Evolutionary conservation across 2,329 filamentous ascomycete species (phyloP).

Genomic region (Calonectria hongkongensis): DNA sequence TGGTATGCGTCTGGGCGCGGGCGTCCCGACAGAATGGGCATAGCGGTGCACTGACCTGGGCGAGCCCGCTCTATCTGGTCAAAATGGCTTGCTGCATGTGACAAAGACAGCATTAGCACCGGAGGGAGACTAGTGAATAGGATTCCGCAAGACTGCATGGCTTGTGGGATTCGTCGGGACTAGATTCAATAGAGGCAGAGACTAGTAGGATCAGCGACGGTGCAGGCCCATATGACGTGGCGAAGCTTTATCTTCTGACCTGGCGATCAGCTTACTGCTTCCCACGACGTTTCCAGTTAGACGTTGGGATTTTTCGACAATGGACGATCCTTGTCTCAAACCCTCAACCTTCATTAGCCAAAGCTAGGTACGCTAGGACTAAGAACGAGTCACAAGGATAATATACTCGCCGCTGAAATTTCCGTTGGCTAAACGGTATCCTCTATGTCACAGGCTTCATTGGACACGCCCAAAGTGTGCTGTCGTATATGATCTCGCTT

Average conservation of each 20-base stretch:
- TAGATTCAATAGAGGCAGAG: not conserved
- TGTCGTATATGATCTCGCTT: too few species aligned
- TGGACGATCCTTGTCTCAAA: not conserved
- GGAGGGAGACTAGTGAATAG: not conserved
- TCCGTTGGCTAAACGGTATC: not conserved
- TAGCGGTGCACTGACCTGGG: not conserved
- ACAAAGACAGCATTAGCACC: not conserved
- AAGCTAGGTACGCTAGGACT: not conserved
- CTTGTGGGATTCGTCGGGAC: not conserved
- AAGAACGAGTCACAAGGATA: not conserved
- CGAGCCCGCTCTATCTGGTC: not conserved
- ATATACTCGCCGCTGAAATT: not conserved
- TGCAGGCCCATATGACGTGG: not conserved
- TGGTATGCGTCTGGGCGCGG: not conserved
- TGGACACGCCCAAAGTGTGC: too few species aligned
- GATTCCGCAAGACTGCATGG: not conserved
- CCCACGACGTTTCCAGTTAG: not conserved
- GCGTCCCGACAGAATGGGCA: slow-evolving; percentile 1
- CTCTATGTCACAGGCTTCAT: not conserved
- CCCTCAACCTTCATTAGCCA: not conserved
- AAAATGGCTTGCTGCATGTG: slow-evolving; percentile 10
- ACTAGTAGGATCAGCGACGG: not conserved
- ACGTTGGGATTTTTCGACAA: not conserved
- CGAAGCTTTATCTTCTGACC: not conserved
- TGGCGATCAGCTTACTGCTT: not conserved